Base-by-base conservation (phyloP, 768 basidiomycete genomes). In the Auricularia auricula-judae region DNA sequence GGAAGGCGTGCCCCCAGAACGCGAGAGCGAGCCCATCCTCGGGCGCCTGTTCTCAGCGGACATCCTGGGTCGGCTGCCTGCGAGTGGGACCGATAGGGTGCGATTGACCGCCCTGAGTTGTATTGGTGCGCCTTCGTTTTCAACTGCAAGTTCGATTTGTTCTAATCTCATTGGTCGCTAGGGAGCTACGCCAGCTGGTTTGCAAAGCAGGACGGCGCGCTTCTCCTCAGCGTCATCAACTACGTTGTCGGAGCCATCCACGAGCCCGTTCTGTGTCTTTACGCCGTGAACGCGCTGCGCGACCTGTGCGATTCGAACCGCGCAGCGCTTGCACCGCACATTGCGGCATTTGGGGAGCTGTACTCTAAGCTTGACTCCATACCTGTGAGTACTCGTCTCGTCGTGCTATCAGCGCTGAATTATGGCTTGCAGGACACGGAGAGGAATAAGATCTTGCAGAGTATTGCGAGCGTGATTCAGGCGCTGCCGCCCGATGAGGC, bases 391-490 rank as follows among this genome's bases (percentile, higher is more conserved):
- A 3, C 64, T 44, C 39, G 51, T 29, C 61, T 63, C 51, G 35
- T 51, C 29, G 43, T 44, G 23, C 4, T 36, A 5, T 5, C 14
- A 51, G 5, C 5, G 47, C 18, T 51, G 47, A 51, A 8, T 12
- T 8, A 51, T 18, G 14, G 43, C 5, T 29, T 14, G 2, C 68
- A 90, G 87, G 89, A 91, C 68, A 84, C 86, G 23, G 93, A 96
- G 74, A 90, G 89, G 75, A 84, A 85, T 68, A 97, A 95, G 74
- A 91, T 97, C 1, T 77, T 97, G 56, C 90, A 97, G 72, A 91
- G 89, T 0, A 95, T 98, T 62, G 86, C 92, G 1, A 96, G 93
- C 67, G 92, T 98, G 3, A 89, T 97, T 36, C 91, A 97, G 70
- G 95, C 94, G 0, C 74, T 98, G 61, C 87, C 91, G 0, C 86